Base-by-base conservation (phyloP, 108 stramenopile genomes). In the Poteriospumella lacustris region DNA sequence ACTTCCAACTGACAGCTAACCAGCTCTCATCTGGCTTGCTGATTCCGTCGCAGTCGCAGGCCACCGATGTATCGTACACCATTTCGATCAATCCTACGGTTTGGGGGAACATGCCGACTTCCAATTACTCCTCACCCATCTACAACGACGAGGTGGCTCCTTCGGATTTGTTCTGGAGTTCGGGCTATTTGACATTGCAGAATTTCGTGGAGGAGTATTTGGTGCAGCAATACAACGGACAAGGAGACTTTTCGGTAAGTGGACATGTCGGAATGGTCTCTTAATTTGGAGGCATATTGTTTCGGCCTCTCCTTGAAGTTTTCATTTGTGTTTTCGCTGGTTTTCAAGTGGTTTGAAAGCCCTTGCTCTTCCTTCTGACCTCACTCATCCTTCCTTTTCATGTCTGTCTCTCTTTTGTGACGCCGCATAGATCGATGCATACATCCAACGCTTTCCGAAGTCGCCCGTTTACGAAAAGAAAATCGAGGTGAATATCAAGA, bases 181-280 rank as follows among this genome's bases (percentile, higher is more conserved):
- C 70, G 26, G 70, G 70, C 9, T 73, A 73, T 73, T 56, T 73
- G 36, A 73, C 70, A 42, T 52, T 73, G 28, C 70, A 73, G 70
- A 73, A 73, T 31, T 73, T 73, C 42, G 36, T 73, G 9, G 36
- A n/a, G 42, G 36, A 3, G 9, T 73, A 73, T 73, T 24, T 73
- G 42, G 33, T 31, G 12, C 70, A 42, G 12, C 70, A 38, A 56
- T 73, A 73, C 31, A 26, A 44, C n/a, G n/a, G n/a, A 9, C 33
- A 9, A 9, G 70, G 9, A 33, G 33, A 73, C 41, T 73, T 34
- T 38, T 12, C 36, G 70, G 70, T 73, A 42, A n/a, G n/a, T n/a
- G n/a, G n/a, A n/a, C n/a, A n/a, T n/a, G n/a, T n/a, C n/a, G n/a
- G n/a, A n/a, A n/a, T n/a, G n/a, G n/a, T n/a, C n/a, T n/a, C n/a